Evolutionary conservation across 2,329 filamentous ascomycete species (phyloP).

Genomic region (Leptographium radiaticola): DNA sequence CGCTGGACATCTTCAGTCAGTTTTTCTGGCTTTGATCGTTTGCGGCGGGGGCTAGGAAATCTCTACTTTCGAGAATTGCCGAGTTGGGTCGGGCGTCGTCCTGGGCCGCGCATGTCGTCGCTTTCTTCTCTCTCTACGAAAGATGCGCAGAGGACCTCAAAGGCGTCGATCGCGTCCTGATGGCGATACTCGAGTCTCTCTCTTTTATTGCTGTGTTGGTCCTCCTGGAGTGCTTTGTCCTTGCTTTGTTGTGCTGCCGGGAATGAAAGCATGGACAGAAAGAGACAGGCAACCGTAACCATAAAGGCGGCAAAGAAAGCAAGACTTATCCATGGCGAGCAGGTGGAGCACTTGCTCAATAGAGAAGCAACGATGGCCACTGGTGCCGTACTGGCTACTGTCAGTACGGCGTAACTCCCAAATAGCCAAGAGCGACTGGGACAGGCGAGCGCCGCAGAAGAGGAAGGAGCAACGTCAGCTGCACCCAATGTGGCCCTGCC

Average conservation of each 20-base stretch:
- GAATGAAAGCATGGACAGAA: not conserved
- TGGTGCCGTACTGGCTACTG: not conserved
- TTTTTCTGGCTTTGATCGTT: not conserved
- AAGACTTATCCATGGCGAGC: not conserved
- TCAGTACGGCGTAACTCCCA: not conserved
- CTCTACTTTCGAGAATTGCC: not conserved
- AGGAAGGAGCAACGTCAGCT: not conserved
- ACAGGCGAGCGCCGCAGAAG: not conserved
- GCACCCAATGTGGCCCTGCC: not conserved
- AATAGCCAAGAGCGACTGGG: not conserved
- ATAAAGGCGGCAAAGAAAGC: not conserved
- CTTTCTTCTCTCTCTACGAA: not conserved
- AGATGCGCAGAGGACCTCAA: not conserved
- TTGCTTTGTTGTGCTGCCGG: not conserved
- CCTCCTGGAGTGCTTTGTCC: not conserved
- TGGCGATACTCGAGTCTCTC: not conserved
- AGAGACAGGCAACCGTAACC: not conserved
- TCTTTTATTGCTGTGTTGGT: not conserved
- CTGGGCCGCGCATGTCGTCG: conserved; percentile 1
- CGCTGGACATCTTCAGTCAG: not conserved
- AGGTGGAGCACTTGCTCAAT: not conserved
- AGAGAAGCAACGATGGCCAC: not conserved
- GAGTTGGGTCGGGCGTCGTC: not conserved
- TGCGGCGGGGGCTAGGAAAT: too few species aligned
- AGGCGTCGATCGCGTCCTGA: not conserved